Evolutionary conservation across 148 eudicot species (phyloP), one percentile per base, ranked within the genome.

Genomic region (Tetragonia tetragonoides): DNA sequence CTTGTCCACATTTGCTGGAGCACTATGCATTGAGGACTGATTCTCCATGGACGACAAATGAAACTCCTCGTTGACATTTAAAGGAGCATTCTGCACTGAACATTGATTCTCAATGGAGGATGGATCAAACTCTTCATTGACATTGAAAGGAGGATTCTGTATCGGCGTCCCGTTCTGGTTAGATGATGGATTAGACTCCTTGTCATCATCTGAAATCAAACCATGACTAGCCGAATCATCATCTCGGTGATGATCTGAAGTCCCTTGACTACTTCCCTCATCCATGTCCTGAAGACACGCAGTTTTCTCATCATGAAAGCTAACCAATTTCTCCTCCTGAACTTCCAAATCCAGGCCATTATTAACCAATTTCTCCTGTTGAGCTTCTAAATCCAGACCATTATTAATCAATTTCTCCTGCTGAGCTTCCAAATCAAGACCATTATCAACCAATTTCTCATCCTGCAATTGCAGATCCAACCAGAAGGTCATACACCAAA

Each of bases 241-340:
- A 68, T 77, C 84, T 41, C 47, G 75, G 53, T 39, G 75, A 51
- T 68, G 80, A 38, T 77, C 75, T 63, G 74, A 75, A 24, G 70
- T 42, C 59, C 46, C 81, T 37, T 38, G 75, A 66, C 63, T 75
- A 74, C 39, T 59, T 59, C 75, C 79, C 56, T 42, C 66, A 75
- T 60, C 78, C 66, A 77, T 41, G 71, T 72, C 70, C 51, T 51
- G 67, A 82, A 83, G 75, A 70, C 61, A 64, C 68, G 77, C 81
- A 68, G 61, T 77, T 81, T 83, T 87, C 63, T 83, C 86, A 70
- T 76, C 85, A 80, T 63, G 81, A 82, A 49, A 49, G 61, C 28
- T 66, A 38, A 40, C 57, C 59, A 72, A 59, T 54, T 56, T 76
- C 51, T 79, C 86, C 72, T 79, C 83, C 68, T 84, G 73, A 70